These are phyloP conservation scores for Marasmius sp. DNA, from an alignment of 1,284 basidiomycete species.

Conservation along the genomic window DNA sequence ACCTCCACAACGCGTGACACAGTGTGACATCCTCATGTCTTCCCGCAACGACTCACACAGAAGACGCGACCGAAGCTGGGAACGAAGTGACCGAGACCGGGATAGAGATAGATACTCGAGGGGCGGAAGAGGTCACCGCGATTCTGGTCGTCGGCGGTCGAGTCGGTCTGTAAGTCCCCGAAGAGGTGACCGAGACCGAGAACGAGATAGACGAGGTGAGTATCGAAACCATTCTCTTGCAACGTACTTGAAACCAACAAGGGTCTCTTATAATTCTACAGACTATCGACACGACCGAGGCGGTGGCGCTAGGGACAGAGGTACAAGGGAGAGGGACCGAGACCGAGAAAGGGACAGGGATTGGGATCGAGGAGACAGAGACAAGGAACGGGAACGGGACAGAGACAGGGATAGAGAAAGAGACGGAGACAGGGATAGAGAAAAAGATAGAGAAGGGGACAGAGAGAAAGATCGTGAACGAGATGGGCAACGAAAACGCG, in stretches of 20 bases:
- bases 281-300: constrained; percentile 25
- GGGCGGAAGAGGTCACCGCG: constrained; percentile 38
- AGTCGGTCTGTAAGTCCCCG: constrained; percentile 74
- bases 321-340: constrained; percentile 32
- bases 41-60: constrained; percentile 47
- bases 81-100: constrained; percentile 51
- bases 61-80: constrained; percentile 68
- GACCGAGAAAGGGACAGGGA: constrained; percentile 29
- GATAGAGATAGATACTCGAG: constrained; percentile 43
- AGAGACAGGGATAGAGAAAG: constrained; percentile 27
- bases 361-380: constrained; percentile 26
- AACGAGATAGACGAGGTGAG: constrained; percentile 34
- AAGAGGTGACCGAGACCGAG: constrained; percentile 45
- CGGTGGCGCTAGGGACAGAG: constrained; percentile 29
- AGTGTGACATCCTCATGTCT: constrained; percentile 32
- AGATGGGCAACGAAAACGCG: constrained; percentile 25
- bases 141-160: constrained; percentile 48
- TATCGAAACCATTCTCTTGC: constrained; percentile 10
- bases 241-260: background rate
- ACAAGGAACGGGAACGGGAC: constrained; percentile 22
- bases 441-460: constrained; percentile 36
- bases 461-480: constrained; percentile 38
- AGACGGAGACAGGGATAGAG: constrained; percentile 34
- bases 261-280: constrained; percentile 3
- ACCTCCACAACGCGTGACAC: background rate